A percentile compares a stretch with the other conserved stretches of the same genome.
phyloP scores from a whole-genome alignment of 345 rosid genomes.

The Eucalyptus leucophloia region DNA sequence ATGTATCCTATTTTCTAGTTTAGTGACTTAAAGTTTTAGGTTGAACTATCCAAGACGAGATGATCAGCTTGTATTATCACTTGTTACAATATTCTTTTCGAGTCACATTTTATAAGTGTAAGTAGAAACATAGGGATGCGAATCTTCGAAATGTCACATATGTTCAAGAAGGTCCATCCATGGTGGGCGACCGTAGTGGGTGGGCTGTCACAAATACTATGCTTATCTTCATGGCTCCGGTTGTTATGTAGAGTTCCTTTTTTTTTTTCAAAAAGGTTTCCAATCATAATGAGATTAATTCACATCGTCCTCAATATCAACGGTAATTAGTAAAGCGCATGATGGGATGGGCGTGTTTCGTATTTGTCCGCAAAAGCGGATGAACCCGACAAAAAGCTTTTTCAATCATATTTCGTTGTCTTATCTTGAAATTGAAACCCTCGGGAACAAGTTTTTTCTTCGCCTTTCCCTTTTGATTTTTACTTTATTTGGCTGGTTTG shows the following conservation, averaged over 20 bases:
- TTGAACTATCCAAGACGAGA: background rate
- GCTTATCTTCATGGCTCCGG: background rate
- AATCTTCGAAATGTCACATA: background rate
- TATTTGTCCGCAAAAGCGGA: background rate
- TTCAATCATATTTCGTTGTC: background rate
- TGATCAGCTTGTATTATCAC: background rate
- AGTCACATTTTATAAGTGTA: background rate
- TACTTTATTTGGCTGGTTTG: background rate
- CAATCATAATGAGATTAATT: background rate
- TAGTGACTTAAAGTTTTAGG: background rate
- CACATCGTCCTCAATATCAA: background rate
- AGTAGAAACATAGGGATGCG: background rate
- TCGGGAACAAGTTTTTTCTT: background rate
- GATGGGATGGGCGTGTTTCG: background rate
- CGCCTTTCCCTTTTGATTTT: background rate
- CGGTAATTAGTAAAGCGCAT: background rate
- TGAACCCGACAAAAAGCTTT: background rate
- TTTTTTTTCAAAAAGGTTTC: background rate
- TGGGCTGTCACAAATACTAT: background rate
- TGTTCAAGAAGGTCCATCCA: background rate
- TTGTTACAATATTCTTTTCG: background rate
- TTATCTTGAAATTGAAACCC: background rate
- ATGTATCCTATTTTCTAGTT: background rate
- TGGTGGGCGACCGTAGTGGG: background rate
- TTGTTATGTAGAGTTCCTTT: background rate